Evolutionary conservation across 2,329 filamentous ascomycete species (phyloP), one percentile per base, ranked within the genome.

Genomic region (Alternaria rosae): DNA sequence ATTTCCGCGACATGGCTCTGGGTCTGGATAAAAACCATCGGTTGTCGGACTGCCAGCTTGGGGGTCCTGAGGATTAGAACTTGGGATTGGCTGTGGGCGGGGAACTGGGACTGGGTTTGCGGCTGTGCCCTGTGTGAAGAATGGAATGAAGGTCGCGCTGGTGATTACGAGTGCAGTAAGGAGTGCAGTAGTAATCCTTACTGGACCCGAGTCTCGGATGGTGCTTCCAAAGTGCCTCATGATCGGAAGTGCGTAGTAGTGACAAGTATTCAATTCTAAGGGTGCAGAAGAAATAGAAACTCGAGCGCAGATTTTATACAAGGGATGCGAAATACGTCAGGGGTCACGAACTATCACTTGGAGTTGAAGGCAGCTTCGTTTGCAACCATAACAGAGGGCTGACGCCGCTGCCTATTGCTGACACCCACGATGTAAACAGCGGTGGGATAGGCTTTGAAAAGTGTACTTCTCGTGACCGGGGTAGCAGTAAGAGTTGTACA

Each of bases 1-100:
- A 32, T 72, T 72, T 7, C 81, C 81, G 5, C 67, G 66, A 67
- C 79, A 82, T 15, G 66, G 53, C n/a, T 76, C 69, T n/a, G 80
- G 80, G 26, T 77, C 69, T 21, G 79, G 68, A 30, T 68, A 72
- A 12, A 55, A 15, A 25, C 62, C 54, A 38, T 60, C 54, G 20
- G 28, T 15, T 6, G 38, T 15, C 15, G 54, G 41, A 30, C 23
- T 11, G 7, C 26, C 42, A 32, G 60, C 45, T 44, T 66, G 61
- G 17, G 57, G 30, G 5, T 50, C 47, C 9, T 38, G 35, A 17
- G 35, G 35, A 6, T 38, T 38, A 38, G 35, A n/a, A 17, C 11
- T 6, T 9, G 35, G 47, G 47, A 35, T 35, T n/a, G 47, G 47
- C 20, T 8, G 30, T 23, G 51, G 51, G 15, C 17, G 20, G 2